Evolutionary conservation across 2,329 filamentous ascomycete species (phyloP).

Genomic region (Aspergillus puulaauensis): DNA sequence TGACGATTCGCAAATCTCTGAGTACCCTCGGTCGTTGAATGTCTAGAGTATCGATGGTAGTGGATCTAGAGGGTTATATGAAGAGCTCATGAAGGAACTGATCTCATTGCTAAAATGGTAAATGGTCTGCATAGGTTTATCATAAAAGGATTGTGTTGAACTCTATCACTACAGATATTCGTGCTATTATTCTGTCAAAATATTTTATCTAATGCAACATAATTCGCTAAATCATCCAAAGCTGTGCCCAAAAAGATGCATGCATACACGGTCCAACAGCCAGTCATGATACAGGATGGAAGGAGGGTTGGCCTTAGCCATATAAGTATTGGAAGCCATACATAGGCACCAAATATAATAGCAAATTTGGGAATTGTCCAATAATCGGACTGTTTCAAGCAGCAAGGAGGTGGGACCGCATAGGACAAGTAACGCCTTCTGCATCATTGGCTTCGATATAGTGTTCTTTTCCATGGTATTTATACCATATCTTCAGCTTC

Average conservation of each 20-base stretch:
- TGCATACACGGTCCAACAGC: neutral
- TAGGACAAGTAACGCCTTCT: constrained; percentile 39
- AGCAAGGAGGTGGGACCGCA: constrained; percentile 36
- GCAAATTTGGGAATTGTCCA: too few species aligned
- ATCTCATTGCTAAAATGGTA: too few species aligned
- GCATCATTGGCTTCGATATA: constrained; percentile 37
- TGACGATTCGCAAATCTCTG: too few species aligned
- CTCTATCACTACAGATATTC: too few species aligned
- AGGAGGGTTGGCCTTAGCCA: neutral
- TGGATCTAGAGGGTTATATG: too few species aligned
- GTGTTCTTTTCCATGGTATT: constrained; percentile 40
- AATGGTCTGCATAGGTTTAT: too few species aligned
- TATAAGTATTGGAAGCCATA: neutral
- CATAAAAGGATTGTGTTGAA: too few species aligned
- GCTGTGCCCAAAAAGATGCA: neutral
- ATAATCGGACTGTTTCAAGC: neutral
- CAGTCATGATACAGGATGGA: neutral
- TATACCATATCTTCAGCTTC: constrained; percentile 42
- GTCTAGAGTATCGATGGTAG: too few species aligned
- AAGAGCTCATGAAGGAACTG: too few species aligned
- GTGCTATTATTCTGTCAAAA: neutral
- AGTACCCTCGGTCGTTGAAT: too few species aligned
- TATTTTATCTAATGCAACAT: neutral
- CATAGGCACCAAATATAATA: neutral
- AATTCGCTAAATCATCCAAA: neutral